phyloP scores from a whole-genome alignment of 306 rosid species.

The Casuarina equisetifolia region DNA sequence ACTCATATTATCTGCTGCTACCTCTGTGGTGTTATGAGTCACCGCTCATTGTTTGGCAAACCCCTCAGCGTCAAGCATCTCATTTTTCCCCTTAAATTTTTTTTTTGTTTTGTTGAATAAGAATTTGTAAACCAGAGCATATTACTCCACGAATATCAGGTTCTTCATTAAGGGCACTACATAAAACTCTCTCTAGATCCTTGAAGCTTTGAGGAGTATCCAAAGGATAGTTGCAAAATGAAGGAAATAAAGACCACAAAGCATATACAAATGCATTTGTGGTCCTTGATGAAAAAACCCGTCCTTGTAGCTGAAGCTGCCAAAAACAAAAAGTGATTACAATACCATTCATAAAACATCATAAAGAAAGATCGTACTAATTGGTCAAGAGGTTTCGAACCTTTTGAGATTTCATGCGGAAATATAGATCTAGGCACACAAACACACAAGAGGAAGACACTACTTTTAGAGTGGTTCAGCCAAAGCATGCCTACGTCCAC shows the following conservation, averaged over 20 bases:
- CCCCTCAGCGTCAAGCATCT: slow-evolving; percentile 26
- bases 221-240: slow-evolving; percentile 51
- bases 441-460: no score
- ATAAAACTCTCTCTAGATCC: slow-evolving; percentile 42
- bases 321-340: slow-evolving; percentile 7
- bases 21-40: slow-evolving; percentile 51
- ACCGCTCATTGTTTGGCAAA: slow-evolving; percentile 38
- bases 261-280: slow-evolving; percentile 68
- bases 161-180: slow-evolving; percentile 38
- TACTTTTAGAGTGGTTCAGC: no score
- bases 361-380: no score
- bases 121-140: slow-evolving; percentile 80
- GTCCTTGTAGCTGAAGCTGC: slow-evolving; percentile 82
- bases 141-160: slow-evolving; percentile 70
- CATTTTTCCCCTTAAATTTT: slow-evolving; percentile 40
- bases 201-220: slow-evolving; percentile 76
- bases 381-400: slow-evolving; percentile 27
- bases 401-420: slow-evolving; percentile 63
- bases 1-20: slow-evolving; percentile 52
- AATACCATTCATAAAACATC: no score
- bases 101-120: slow-evolving; percentile 78
- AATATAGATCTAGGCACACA: no score
- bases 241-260: slow-evolving; percentile 54
- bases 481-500: no score
- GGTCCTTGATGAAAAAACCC: slow-evolving; percentile 61